phyloP scores from a whole-genome alignment of 2,329 filamentous ascomycete species.

The Colletotrichum chlorophyti region DNA sequence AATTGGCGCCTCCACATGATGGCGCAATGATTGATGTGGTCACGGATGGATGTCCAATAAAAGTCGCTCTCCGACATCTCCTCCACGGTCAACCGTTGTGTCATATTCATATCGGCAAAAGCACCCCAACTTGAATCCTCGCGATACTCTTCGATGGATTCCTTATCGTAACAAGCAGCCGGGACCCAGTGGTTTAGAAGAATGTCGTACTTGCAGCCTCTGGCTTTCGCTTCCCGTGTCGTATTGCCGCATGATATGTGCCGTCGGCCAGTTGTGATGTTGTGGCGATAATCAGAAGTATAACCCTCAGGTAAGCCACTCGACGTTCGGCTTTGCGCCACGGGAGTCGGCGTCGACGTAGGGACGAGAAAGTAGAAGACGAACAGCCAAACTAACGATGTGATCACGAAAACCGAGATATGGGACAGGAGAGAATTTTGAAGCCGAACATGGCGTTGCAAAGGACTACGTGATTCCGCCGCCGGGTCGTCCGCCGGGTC shows the following conservation, averaged over 20 bases:
- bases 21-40: conserved; percentile 37
- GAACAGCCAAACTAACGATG: conserved; percentile 32
- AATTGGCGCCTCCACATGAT: conserved; percentile 37
- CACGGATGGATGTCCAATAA: conserved; percentile 34
- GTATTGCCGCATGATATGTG: conserved; percentile 32
- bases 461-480: not conserved
- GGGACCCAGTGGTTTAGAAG: conserved; percentile 36
- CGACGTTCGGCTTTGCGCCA: not conserved
- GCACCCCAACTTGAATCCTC: conserved; percentile 35
- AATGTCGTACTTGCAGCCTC: conserved; percentile 34
- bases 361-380: conserved; percentile 27
- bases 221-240: conserved; percentile 25
- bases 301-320: not conserved
- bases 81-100: conserved; percentile 27
- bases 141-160: conserved; percentile 34
- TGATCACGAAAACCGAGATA: conserved; percentile 29
- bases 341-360: not conserved
- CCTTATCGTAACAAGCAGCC: conserved; percentile 30
- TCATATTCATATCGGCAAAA: conserved; percentile 33
- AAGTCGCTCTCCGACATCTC: conserved; percentile 32
- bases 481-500: conserved; percentile 30
- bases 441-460: conserved; percentile 1
- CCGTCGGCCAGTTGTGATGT: conserved; percentile 30
- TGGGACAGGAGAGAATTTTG: conserved; percentile 26
- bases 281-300: conserved; percentile 16